Percentiles rank a stretch among this genome's conserved stretches.
Evolutionary conservation across 805 yeast genomes (phyloP).

Genomic region (Candida broadrunensis): DNA sequence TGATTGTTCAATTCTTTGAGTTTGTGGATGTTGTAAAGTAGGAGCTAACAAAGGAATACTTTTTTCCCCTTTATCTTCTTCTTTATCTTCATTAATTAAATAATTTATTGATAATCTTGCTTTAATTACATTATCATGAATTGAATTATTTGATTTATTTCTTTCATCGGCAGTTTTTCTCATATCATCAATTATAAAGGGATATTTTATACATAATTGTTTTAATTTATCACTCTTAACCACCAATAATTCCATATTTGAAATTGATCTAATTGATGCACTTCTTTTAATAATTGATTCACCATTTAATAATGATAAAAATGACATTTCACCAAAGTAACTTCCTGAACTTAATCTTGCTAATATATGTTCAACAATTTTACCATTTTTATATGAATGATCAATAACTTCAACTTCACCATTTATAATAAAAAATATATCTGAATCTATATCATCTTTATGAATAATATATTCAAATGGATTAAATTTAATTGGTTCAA

Average conservation of each 20-base stretch:
- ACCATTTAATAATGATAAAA: slow-evolving; percentile 44
- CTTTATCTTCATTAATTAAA: slow-evolving; percentile 10
- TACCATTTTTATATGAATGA: slow-evolving; percentile 5
- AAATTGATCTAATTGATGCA: slow-evolving; percentile 63
- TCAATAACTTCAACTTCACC: slow-evolving; percentile 72
- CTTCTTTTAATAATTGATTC: slow-evolving; percentile 35
- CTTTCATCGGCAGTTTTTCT: slow-evolving; percentile 58
- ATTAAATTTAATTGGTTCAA: slow-evolving; percentile 50
- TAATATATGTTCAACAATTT: slow-evolving; percentile 36
- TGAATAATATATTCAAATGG: slow-evolving; percentile 61
- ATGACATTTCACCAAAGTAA: slow-evolving; percentile 78
- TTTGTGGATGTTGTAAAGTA: neutral
- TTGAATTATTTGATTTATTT: slow-evolving; percentile 21
- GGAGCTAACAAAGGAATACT: neutral
- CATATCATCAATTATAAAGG: slow-evolving; percentile 58
- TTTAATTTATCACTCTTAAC: slow-evolving; percentile 55
- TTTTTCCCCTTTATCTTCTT: neutral
- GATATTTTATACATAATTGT: slow-evolving; percentile 54
- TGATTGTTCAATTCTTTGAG: neutral
- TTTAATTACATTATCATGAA: slow-evolving; percentile 4
- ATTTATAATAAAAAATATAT: slow-evolving; percentile 61
- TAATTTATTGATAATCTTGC: slow-evolving; percentile 19
- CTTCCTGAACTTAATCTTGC: slow-evolving; percentile 63
- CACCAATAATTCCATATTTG: slow-evolving; percentile 58
- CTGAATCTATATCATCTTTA: slow-evolving; percentile 59